phyloP scores from a whole-genome alignment of 768 basidiomycete genomes.

The Hericium erinaceus region DNA sequence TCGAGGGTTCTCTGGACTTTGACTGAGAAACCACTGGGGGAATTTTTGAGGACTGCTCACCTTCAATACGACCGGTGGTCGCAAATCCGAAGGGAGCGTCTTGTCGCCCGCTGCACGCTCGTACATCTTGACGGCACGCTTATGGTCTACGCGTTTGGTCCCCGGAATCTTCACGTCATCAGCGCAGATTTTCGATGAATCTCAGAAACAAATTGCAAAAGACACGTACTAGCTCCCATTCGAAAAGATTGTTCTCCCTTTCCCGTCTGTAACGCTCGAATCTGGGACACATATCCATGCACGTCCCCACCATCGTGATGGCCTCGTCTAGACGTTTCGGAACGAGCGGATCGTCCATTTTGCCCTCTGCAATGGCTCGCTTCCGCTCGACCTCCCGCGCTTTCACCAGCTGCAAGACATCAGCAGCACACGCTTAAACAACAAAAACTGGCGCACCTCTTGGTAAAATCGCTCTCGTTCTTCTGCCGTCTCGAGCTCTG shows the following conservation, averaged over 20 bases:
- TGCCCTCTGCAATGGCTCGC: conserved; percentile 68
- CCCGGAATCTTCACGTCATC: conserved; percentile 56
- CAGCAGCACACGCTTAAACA: conserved; percentile 11
- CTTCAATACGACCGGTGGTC: conserved; percentile 78
- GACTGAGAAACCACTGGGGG: neutral
- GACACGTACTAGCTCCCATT: conserved; percentile 71
- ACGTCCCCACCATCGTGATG: conserved; percentile 89
- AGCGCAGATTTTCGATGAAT: conserved; percentile 17
- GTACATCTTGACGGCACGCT: conserved; percentile 88
- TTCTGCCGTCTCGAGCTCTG: conserved; percentile 46
- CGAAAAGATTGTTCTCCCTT: conserved; percentile 77
- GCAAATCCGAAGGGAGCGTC: conserved; percentile 81
- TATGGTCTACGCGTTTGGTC: conserved; percentile 79
- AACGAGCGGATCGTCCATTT: conserved; percentile 80
- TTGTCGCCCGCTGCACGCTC: conserved; percentile 93
- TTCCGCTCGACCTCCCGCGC: conserved; percentile 64
- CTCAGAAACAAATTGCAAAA: conserved; percentile 1
- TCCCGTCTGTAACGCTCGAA: conserved; percentile 90
- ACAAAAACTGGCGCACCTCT: conserved; percentile 39
- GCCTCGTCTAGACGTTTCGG: conserved; percentile 81
- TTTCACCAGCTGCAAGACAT: conserved; percentile 45
- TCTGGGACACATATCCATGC: conserved; percentile 88
- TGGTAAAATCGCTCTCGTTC: conserved; percentile 64
- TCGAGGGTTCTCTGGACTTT: conserved; percentile 66
- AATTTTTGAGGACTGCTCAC: conserved; percentile 26